A percentile compares a stretch with the other conserved stretches of the same genome.
phyloP scores from a whole-genome alignment of 306 rosid genomes.

The Macrotyloma uniflorum region DNA sequence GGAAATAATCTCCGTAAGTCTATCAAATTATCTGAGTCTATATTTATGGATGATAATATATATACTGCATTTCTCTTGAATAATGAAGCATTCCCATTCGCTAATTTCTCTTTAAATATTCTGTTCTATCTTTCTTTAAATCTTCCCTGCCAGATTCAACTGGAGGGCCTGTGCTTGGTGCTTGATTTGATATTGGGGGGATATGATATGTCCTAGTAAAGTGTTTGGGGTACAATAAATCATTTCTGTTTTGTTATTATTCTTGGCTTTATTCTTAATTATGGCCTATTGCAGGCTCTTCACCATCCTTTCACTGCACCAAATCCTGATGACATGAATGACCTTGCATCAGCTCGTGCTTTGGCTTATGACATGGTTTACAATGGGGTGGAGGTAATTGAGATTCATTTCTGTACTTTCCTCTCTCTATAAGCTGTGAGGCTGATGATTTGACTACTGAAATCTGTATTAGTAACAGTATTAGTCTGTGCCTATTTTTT shows the following conservation, averaged over 20 bases:
- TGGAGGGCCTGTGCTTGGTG: neutral
- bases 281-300: constrained; percentile 64
- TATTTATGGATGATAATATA: neutral
- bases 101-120: neutral
- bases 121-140: neutral
- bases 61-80: neutral
- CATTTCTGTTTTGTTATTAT: constrained; percentile 20
- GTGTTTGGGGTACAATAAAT: constrained; percentile 7
- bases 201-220: neutral
- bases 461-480: constrained; percentile 13
- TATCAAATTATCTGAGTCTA: neutral
- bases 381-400: constrained; percentile 92
- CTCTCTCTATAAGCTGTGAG: constrained; percentile 29
- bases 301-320: constrained; percentile 99
- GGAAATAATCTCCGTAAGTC: neutral
- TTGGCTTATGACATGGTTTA: constrained; percentile 98
- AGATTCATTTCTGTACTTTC: constrained; percentile 14
- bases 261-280: neutral
- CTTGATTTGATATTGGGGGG: neutral
- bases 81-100: neutral
- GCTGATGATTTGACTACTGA: neutral
- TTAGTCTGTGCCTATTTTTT: constrained; percentile 35
- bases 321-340: constrained; percentile 82
- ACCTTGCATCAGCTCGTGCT: constrained; percentile 94
- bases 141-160: neutral